Conservation (phyloP, 345 rosid genomes). For the Adansonia digitata region DNA sequence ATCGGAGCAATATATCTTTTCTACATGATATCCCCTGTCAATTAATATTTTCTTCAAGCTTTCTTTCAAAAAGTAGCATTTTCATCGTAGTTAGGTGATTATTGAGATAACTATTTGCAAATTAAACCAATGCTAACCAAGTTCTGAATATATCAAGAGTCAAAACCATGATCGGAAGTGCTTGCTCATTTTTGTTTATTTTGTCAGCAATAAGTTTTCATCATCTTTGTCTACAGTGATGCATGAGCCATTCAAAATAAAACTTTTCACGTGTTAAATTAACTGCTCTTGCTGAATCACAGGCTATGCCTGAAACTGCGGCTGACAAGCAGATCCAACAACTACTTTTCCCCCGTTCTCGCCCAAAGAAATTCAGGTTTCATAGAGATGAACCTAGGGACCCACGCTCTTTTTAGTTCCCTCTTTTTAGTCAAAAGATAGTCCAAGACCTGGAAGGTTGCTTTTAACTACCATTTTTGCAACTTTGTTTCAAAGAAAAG, state of each 20-base stretch:
- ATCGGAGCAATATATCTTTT: no score
- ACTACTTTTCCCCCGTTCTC: conserved; percentile 71
- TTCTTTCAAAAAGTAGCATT: background rate
- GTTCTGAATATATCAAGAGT: background rate
- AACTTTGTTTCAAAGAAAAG: background rate
- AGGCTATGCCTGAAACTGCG: conserved; percentile 66
- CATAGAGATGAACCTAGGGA: conserved; percentile 36
- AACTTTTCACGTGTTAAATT: background rate
- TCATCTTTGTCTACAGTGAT: no score
- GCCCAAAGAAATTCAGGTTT: conserved; percentile 62
- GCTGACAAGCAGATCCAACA: conserved; percentile 89
- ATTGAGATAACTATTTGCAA: background rate
- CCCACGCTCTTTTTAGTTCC: conserved; percentile 6
- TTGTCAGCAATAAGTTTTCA: no score
- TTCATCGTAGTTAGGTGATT: background rate
- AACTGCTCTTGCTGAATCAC: conserved; percentile 10
- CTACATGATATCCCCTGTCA: background rate
- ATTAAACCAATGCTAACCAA: background rate
- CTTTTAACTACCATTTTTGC: background rate
- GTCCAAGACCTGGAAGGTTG: no score
- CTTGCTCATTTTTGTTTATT: no score
- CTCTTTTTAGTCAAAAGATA: conserved; percentile 1
- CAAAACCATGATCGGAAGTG: no score
- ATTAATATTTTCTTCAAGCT: background rate
- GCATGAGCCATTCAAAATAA: background rate